These are phyloP conservation scores for Cicer pinnatifidum DNA, from an alignment of 306 rosid genomes.

Conservation along the genomic window DNA sequence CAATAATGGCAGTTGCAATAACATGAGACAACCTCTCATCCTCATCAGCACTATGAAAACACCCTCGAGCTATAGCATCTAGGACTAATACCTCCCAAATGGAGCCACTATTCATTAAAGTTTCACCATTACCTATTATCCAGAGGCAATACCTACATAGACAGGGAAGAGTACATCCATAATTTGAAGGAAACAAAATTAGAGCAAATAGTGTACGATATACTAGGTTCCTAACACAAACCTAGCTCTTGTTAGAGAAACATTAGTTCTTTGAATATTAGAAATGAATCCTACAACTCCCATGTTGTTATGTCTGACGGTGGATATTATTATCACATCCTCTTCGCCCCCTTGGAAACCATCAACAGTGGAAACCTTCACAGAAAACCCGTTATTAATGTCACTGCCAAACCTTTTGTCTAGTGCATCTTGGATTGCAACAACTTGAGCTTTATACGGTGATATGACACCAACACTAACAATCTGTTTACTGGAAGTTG, in stretches of 20 bases:
- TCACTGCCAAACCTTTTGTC: slow-evolving; percentile 42
- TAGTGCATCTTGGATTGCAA: slow-evolving; percentile 57
- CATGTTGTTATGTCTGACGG: slow-evolving; percentile 52
- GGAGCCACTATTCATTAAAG: slow-evolving; percentile 52
- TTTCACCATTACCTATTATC: slow-evolving; percentile 58
- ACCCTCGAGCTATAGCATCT: slow-evolving; percentile 49
- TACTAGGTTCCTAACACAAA: slow-evolving; percentile 34
- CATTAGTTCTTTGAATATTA: slow-evolving; percentile 60
- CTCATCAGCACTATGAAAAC: slow-evolving; percentile 57
- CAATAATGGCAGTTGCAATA: slow-evolving; percentile 48
- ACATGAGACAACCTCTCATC: slow-evolving; percentile 53
- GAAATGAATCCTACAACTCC: slow-evolving; percentile 62
- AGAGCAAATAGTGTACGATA: slow-evolving; percentile 5
- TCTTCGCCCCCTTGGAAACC: slow-evolving; percentile 78
- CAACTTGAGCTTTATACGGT: slow-evolving; percentile 70
- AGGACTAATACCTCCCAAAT: slow-evolving; percentile 54
- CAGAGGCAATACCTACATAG: slow-evolving; percentile 61
- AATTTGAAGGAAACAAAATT: not conserved
- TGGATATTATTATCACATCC: slow-evolving; percentile 59
- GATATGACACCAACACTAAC: slow-evolving; percentile 69
- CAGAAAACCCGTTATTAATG: slow-evolving; percentile 38
- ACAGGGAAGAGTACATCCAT: slow-evolving; percentile 6
- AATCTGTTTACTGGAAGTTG: slow-evolving; percentile 40
- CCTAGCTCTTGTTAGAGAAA: slow-evolving; percentile 69
- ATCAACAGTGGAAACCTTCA: slow-evolving; percentile 64